Base-by-base conservation (phyloP, 2,329 filamentous ascomycete genomes). In the Sporothrix dimorphospora region DNA sequence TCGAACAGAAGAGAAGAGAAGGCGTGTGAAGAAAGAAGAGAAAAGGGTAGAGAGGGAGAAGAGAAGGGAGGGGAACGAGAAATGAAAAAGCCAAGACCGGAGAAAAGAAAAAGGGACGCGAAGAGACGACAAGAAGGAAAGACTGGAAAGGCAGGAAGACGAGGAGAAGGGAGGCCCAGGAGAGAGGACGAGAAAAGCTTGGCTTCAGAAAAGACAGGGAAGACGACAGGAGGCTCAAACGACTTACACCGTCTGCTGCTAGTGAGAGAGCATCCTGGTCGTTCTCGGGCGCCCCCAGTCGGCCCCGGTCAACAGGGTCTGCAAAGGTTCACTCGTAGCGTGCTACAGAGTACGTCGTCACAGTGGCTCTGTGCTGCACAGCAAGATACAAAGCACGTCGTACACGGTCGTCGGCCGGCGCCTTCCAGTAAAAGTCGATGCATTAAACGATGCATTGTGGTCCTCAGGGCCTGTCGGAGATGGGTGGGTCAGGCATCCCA, bases 61-160 rank as follows among this genome's bases (percentile, higher is more conserved):
- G 38, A 34, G 11, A 21, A 30, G 24, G 27, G 51, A 6, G 51
- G 40, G 11, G 55, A 45, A 45, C 21, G 21, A 71, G 63, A 70
- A 76, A 72, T n/a, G 59, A 74, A 76, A 70, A 59, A 66, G 40
- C 45, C 30, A 72, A 65, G 61, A 65, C 57, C 65, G 11, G 40
- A 49, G 40, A 24, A 63, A 38, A 49, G 69, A 75, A 73, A 57
- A 73, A 75, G 57, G 73, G 70, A 69, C 53, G 27, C 69, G 72
- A 69, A 72, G 71, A 71, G 65, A 73, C 61, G 71, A 72, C 53
- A 71, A 74, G 45, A 55, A 74, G 66, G 51, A 74, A 74, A 4
- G 57, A 40, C 53, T n/a, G 34, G 53, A 34, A 34, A 57, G 27
- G 2, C 24, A 55, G 53, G 53, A 16, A 16, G 45, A 55, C 53